Conservation (phyloP, 2,329 filamentous ascomycete genomes). For the Domatiomyces catenatus region DNA sequence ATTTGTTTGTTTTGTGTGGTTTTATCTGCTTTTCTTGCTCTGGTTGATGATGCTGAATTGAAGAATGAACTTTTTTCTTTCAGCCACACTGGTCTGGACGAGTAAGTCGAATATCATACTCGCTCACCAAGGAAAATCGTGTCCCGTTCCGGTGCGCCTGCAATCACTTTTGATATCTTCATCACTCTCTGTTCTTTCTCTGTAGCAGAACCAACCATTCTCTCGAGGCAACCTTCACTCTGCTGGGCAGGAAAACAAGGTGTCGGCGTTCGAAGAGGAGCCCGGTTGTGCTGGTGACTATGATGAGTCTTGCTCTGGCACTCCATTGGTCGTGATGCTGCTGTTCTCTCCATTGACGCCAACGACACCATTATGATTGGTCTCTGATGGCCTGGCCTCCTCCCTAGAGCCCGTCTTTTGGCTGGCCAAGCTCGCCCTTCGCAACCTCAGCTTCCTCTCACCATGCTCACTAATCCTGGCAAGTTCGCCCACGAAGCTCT, state of each 20-base stretch:
- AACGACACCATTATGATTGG: background rate
- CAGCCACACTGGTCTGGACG: background rate
- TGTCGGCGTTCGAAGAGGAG: background rate
- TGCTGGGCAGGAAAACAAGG: background rate
- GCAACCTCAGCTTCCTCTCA: conserved; percentile 34
- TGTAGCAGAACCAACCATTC: background rate
- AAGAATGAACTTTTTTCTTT: background rate
- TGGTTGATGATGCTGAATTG: background rate
- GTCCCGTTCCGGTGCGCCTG: background rate
- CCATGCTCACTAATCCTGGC: conserved; percentile 40
- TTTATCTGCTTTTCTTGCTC: background rate
- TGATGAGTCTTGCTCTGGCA: background rate
- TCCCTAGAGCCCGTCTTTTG: background rate
- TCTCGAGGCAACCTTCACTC: too few relatives aligned
- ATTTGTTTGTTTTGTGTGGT: background rate
- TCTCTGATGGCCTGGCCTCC: background rate
- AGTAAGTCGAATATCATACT: background rate
- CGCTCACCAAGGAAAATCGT: background rate
- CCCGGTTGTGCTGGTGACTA: background rate
- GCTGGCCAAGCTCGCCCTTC: conserved; percentile 9
- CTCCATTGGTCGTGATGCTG: background rate
- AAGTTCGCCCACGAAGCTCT: conserved; percentile 79
- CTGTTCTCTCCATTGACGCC: background rate
- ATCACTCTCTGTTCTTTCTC: background rate
- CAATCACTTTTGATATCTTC: background rate